Evolutionary conservation across 768 basidiomycete genomes (phyloP).

Genomic region (Strobilomyces confusus): DNA sequence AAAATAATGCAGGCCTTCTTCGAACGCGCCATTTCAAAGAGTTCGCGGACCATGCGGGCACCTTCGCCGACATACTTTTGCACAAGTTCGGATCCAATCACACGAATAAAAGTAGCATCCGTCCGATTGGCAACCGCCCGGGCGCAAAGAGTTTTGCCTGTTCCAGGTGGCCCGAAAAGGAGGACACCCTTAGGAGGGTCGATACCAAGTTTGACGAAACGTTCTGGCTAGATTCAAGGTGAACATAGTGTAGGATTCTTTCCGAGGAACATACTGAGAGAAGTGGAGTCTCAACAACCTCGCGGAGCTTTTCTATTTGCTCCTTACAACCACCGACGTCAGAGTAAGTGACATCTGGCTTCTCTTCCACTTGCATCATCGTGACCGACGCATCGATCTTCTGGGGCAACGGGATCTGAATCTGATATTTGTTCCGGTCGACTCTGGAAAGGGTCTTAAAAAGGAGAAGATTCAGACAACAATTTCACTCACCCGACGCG

Average conservation of each 20-base stretch:
- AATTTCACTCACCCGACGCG: constrained; percentile 81
- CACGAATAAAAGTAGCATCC: constrained; percentile 98
- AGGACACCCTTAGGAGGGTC: constrained; percentile 98
- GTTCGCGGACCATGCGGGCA: constrained; percentile 95
- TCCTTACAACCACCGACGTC: constrained; percentile 99
- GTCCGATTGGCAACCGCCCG: constrained; percentile 98
- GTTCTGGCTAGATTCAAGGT: constrained; percentile 75
- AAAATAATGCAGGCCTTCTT: constrained; percentile 99
- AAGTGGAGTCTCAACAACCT: constrained; percentile 95
- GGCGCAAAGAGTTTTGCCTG: constrained; percentile 98
- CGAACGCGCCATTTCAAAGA: constrained; percentile 98
- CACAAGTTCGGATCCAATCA: constrained; percentile 98
- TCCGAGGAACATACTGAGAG: constrained; percentile 63
- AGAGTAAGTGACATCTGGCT: constrained; percentile 96
- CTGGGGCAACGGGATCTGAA: constrained; percentile 96
- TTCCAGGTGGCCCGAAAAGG: constrained; percentile 92
- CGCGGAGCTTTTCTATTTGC: constrained; percentile 97
- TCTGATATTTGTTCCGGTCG: constrained; percentile 95
- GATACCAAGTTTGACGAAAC: constrained; percentile 96
- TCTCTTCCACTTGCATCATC: constrained; percentile 99
- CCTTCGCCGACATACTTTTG: constrained; percentile 99
- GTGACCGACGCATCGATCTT: constrained; percentile 99
- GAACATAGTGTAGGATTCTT: constrained; percentile 4
- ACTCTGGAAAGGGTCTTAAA: constrained; percentile 49
- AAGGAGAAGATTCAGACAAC: not conserved